Evolutionary conservation across 2,329 filamentous ascomycete genomes (phyloP), one percentile per base, ranked within the genome.

Genomic region (Colletotrichum navitas): DNA sequence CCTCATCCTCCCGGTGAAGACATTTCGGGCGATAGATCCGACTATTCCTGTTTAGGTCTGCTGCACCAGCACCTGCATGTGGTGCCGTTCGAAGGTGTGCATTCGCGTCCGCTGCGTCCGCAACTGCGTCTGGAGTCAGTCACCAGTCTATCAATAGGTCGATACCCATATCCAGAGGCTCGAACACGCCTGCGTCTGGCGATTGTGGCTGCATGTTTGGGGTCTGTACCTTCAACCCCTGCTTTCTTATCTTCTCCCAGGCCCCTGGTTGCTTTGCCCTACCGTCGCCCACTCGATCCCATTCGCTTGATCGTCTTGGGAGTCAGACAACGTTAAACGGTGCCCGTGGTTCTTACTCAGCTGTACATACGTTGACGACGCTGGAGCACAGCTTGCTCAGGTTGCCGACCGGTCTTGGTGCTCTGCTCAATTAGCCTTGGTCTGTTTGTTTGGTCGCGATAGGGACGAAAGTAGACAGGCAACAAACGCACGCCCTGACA

Each of bases 401-500:
- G 29, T 18, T 18, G 36, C 29, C 18, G 47, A 47, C 39, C 11
- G 47, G 18, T 29, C 24, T n/a, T 39, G 34, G n/a, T 41, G 47
- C 32, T 39, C 11, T 61, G 68, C 32, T 32, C 12, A 24, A 26
- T 52, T 43, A 41, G 47, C 36, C 52, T 52, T 52, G 26, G 16
- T 14, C 49, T 29, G 12, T 12, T 26, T 18, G 3, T 29, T 52
- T 21, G 32, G 56, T 29, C 52, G 21, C 14, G 52, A 36, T 54
- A 34, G 64, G 32, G 52, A 54, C 45, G 45, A 63, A 59, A 45
- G 41, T 63, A 49, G 58, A 32, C 24, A 32, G 66, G 43, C 63
- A 71, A 67, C 68, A 67, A 59, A 71, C 68, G 65, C 65, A 47
- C 65, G 59, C 68, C 66, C 43, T 54, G 68, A 68, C 59, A 47